Conservation (phyloP, 805 yeast species). For the Barnettozyma sp. region DNA sequence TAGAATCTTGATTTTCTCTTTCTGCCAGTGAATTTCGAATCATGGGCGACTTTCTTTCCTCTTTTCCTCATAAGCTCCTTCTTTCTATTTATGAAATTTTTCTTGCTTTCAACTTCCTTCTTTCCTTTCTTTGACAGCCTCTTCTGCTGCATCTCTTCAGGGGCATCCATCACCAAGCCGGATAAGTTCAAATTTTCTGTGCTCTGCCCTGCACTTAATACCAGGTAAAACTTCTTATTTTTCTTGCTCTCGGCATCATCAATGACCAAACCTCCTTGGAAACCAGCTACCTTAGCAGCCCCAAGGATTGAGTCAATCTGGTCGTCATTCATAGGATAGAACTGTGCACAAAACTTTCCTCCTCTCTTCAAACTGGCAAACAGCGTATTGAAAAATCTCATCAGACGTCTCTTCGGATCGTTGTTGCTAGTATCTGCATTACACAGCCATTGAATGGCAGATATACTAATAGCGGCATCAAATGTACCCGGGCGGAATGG, state of each 20-base stretch:
- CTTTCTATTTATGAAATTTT: constrained; percentile 82
- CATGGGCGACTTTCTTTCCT: constrained; percentile 83
- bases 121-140: constrained; percentile 26
- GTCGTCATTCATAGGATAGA: constrained; percentile 85
- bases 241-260: constrained; percentile 92
- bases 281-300: constrained; percentile 91
- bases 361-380: constrained; percentile 86
- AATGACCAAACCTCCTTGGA: constrained; percentile 90
- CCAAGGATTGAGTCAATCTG: constrained; percentile 72
- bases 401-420: constrained; percentile 77
- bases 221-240: constrained; percentile 85
- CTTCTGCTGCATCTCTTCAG: constrained; percentile 35
- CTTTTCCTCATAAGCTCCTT: constrained; percentile 88
- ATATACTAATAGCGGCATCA: constrained; percentile 92
- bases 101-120: constrained; percentile 59
- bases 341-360: constrained; percentile 96
- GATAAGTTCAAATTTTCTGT: constrained; percentile 68
- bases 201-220: constrained; percentile 79
- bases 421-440: constrained; percentile 81
- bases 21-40: constrained; percentile 89
- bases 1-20: constrained; percentile 62
- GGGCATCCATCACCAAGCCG: constrained; percentile 76
- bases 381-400: constrained; percentile 79
- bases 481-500: constrained; percentile 95
- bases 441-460: constrained; percentile 97